Base-by-base conservation (phyloP, 306 rosid genomes). In the Cucumis hystrix region DNA sequence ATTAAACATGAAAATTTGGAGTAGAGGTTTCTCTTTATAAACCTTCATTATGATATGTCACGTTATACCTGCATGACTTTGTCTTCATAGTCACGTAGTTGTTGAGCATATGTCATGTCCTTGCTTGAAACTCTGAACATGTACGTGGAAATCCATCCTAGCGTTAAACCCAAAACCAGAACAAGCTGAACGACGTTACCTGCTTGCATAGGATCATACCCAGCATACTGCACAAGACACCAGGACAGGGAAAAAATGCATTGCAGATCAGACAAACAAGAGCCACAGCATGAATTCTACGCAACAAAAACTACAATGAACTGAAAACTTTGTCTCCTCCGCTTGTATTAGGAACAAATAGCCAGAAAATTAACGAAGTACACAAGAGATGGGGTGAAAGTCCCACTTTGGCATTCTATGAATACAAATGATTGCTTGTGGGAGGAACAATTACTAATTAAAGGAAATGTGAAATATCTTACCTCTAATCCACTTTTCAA, bases 71-170 rank as follows among this genome's bases (percentile, higher is more conserved):
- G 87, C 96, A 95, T 95, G 84, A 95, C 99, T 92, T 92, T 84
- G 72, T 66, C 83, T 85, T 95, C 99, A 20, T 95, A 95, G 86
- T 92, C 96, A 49, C 96, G 97, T 76, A 95, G 78, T 83, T 95
- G 99, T 66, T 92, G 95, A 57, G 96, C 97, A 79, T 95, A 92
- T 57, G 99, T 95, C 99, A 95, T 95, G 83, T 95, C 97, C 89
- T 95, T 92, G 83, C 92, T 95, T 80, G 97, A 90, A 86, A 95
- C 99, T 86, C 99, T 84, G 51, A 95, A 95, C 81, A 95, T 86
- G 41, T 95, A 95, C 1, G 97, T 92, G 10, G 92, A 90, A 85
- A 95, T 89, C 99, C 99, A 95, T 73, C 96, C 99, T 62, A 95
- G 21, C 8, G 97, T 95, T 72, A 95, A 87, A 55, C 99, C 99